phyloP scores from a whole-genome alignment of 352 stramenopile species.

The Pythium rhizo-oryzae region DNA sequence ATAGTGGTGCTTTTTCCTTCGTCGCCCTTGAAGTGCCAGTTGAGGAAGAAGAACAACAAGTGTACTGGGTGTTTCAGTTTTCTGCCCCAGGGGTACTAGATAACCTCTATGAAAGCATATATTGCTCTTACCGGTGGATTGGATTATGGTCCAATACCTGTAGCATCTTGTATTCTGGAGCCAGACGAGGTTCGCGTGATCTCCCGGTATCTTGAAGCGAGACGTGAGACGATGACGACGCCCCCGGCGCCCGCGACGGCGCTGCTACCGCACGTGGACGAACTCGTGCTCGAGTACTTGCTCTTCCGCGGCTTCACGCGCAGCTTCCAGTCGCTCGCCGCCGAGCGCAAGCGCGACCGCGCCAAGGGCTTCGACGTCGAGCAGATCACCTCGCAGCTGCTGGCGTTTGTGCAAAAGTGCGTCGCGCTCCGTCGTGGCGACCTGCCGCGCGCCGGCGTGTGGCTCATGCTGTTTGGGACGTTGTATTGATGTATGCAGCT shows the following conservation, averaged over 20 bases:
- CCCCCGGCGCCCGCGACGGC: conserved; percentile 35
- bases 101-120: background rate
- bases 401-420: conserved; percentile 62
- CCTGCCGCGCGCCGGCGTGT: too few relatives aligned
- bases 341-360: conserved; percentile 76
- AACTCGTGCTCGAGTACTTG: conserved; percentile 87
- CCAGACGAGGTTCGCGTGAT: background rate
- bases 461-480: too few relatives aligned
- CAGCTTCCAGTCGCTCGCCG: conserved; percentile 79
- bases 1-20: too few relatives aligned
- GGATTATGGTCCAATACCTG: background rate
- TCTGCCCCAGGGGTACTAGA: background rate
- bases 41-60: background rate
- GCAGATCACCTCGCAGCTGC: conserved; percentile 72
- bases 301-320: conserved; percentile 87
- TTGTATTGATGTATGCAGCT: conserved; percentile 33
- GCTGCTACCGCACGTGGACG: conserved; percentile 77
- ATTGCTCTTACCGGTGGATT: background rate
- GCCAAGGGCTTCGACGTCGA: conserved; percentile 77
- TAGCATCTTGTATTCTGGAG: background rate
- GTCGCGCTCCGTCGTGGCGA: background rate
- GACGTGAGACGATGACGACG: conserved; percentile 24
- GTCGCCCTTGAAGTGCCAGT: conserved; percentile 1
- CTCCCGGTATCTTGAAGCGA: conserved; percentile 17
- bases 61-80: conserved; percentile 5